These are phyloP conservation scores for Stramenopiles sp. DNA, from an alignment of 352 stramenopile species.

Conservation along the genomic window DNA sequence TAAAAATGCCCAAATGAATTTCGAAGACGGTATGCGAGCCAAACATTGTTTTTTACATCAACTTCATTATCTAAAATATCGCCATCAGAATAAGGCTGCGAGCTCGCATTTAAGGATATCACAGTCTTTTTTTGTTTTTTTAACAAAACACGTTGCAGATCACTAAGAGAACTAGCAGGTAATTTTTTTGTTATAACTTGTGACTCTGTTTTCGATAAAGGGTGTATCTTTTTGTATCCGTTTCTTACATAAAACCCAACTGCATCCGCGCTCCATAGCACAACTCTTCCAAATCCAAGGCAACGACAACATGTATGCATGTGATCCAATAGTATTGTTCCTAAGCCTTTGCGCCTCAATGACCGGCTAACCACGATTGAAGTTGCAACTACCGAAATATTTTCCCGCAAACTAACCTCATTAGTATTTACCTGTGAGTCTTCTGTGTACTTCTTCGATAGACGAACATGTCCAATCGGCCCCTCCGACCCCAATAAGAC, in stretches of 20 bases:
- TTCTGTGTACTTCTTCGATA: background rate
- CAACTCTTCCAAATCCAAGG: background rate
- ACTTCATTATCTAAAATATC: background rate
- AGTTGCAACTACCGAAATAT: background rate
- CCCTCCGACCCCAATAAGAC: background rate
- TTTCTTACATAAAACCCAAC: background rate
- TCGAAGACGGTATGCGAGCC: background rate
- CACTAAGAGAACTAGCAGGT: background rate
- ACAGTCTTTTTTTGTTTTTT: background rate
- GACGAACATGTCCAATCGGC: background rate
- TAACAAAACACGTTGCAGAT: background rate
- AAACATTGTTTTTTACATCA: background rate
- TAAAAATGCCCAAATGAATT: background rate
- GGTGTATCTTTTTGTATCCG: background rate
- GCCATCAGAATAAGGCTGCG: too few species aligned
- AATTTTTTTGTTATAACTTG: background rate
- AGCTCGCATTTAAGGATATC: too few species aligned
- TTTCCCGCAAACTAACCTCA: background rate
- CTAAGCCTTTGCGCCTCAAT: background rate
- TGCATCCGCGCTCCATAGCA: background rate
- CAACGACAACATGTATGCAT: background rate
- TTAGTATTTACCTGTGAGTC: background rate
- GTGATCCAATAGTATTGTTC: background rate
- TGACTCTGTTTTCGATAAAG: background rate
- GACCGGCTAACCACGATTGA: background rate